A percentile compares a stretch with the other conserved stretches of the same genome.
Conservation (phyloP, 306 rosid genomes). For the Inga leiocalycina region DNA sequence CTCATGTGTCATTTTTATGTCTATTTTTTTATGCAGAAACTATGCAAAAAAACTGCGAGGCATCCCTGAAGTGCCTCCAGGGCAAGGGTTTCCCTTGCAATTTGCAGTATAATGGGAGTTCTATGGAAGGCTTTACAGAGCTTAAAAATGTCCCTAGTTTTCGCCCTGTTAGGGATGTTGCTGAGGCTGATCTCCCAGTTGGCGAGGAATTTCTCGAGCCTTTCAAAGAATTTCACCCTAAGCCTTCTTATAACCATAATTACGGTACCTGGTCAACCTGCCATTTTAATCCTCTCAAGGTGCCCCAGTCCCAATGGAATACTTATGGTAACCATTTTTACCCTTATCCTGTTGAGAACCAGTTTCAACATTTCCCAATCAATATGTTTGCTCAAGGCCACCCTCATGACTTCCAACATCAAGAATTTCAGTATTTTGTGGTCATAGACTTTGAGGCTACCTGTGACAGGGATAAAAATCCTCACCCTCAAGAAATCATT, state of each 20-base stretch:
- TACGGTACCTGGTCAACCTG: slow-evolving; percentile 66
- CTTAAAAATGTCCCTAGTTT: slow-evolving; percentile 49
- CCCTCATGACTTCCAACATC: slow-evolving; percentile 64
- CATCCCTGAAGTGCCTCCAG: slow-evolving; percentile 84
- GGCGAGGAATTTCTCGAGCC: slow-evolving; percentile 64
- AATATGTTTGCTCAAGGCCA: slow-evolving; percentile 68
- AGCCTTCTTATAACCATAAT: slow-evolving; percentile 64
- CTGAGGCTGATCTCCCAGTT: slow-evolving; percentile 51
- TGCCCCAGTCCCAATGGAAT: slow-evolving; percentile 77
- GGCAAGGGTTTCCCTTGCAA: slow-evolving; percentile 68
- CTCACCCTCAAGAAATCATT: slow-evolving; percentile 93
- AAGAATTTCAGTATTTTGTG: slow-evolving; percentile 94
- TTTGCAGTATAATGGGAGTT: slow-evolving; percentile 60
- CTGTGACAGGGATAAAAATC: slow-evolving; percentile 82
- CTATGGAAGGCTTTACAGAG: slow-evolving; percentile 54
- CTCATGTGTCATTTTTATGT: slow-evolving; percentile 22
- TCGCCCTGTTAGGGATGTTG: slow-evolving; percentile 57
- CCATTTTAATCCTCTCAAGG: slow-evolving; percentile 68
- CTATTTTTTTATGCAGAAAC: slow-evolving; percentile 59
- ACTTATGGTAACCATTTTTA: slow-evolving; percentile 68
- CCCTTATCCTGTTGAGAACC: slow-evolving; percentile 65
- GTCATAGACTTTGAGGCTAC: slow-evolving; percentile 98
- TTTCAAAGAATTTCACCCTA: slow-evolving; percentile 58
- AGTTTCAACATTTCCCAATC: slow-evolving; percentile 60
- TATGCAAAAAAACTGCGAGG: slow-evolving; percentile 80